Evolutionary conservation across 345 rosid genomes (phyloP), one percentile per base, ranked within the genome.

Genomic region (Gossypium herbaceum): DNA sequence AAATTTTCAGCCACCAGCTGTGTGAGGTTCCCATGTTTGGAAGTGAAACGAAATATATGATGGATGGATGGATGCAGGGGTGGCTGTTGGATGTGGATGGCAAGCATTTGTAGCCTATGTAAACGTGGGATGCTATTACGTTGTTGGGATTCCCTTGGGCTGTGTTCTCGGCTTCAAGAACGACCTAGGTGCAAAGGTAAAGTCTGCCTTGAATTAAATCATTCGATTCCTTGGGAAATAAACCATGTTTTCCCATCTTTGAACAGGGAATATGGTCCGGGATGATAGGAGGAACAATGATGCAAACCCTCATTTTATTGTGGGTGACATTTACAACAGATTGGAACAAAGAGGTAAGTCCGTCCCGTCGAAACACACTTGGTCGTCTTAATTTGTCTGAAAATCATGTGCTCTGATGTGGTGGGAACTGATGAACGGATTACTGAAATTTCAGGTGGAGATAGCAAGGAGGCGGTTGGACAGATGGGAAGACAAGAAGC

Each of bases 41-140:
- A 56, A 56, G 19, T 56, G 60, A 56, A 56, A 56, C 60, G 27
- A 56, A 19, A 56, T 20, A 2, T 19, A 45, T 45, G 50, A 45
- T 51, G 29, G 3, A 17, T 58, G 50, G 62, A 57, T 59, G 4
- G 39, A 59, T 80, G 76, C 54, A 90, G 95, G 95, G 12, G 91
- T 88, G 83, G 95, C 95, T 2, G 90, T 91, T 50, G 96, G 93
- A 43, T 86, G 96, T 67, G 96, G 96, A 79, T 91, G 96, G 96
- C 96, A 89, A 70, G 80, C 90, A 3, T 86, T 80, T 57, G 96
- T 91, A 50, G 93, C 96, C 0, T 87, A 86, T 68, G 91, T 91
- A 17, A 91, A 91, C 10, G 79, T 91, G 1, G 90, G 85, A 44
- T 89, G 93, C 50, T 91, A 89, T 73, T 91, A 91, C 73, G 6